Evolutionary conservation across 2,329 filamentous ascomycete species (phyloP).

Genomic region (Pseudopithomyces chartarum): DNA sequence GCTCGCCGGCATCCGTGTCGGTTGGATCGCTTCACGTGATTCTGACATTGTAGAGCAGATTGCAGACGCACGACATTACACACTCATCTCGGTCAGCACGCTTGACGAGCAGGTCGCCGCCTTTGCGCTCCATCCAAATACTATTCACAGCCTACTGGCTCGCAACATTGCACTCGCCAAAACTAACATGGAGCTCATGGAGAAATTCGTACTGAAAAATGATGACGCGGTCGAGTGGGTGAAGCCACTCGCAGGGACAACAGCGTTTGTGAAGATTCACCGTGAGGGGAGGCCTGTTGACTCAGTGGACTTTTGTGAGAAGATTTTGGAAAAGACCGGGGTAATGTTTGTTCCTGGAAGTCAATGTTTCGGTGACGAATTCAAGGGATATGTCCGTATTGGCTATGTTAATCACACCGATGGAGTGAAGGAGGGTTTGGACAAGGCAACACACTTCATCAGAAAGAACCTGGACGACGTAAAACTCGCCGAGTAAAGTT

Average conservation of each 20-base stretch:
- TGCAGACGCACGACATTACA: slow-evolving; percentile 75
- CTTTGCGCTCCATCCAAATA: slow-evolving; percentile 70
- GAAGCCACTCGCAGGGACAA: slow-evolving; percentile 78
- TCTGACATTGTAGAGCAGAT: slow-evolving; percentile 65
- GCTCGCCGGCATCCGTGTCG: slow-evolving; percentile 78
- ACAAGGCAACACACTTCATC: slow-evolving; percentile 60
- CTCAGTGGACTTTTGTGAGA: slow-evolving; percentile 72
- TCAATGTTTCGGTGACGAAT: slow-evolving; percentile 75
- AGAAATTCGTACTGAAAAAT: slow-evolving; percentile 69
- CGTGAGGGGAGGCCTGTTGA: slow-evolving; percentile 67
- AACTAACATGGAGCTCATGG: slow-evolving; percentile 69
- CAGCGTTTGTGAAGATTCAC: slow-evolving; percentile 74
- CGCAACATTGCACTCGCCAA: slow-evolving; percentile 71
- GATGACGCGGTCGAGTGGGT: slow-evolving; percentile 70
- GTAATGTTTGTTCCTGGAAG: slow-evolving; percentile 77
- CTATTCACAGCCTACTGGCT: slow-evolving; percentile 66
- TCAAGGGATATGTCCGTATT: slow-evolving; percentile 73
- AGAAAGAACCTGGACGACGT: slow-evolving; percentile 61
- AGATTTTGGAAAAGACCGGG: slow-evolving; percentile 69
- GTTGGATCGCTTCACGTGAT: slow-evolving; percentile 78
- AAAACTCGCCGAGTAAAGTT: slow-evolving; percentile 40
- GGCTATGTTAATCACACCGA: slow-evolving; percentile 76
- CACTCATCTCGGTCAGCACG: slow-evolving; percentile 82
- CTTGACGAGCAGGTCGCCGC: slow-evolving; percentile 79
- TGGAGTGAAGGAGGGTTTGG: slow-evolving; percentile 69